Evolutionary conservation across 768 basidiomycete genomes (phyloP).

Genomic region (Russula sp.): DNA sequence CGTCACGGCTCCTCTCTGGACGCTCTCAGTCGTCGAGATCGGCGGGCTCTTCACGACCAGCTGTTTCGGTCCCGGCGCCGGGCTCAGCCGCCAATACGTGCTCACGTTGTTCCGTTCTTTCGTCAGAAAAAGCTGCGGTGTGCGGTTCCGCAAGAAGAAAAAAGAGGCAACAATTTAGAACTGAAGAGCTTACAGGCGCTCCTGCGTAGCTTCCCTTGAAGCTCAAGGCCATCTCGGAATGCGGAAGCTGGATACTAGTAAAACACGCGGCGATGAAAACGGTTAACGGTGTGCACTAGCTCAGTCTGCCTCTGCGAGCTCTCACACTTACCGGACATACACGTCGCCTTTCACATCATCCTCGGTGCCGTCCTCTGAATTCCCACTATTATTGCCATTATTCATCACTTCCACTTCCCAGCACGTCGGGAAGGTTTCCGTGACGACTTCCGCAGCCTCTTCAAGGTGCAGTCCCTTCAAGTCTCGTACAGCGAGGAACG

Average conservation of each 20-base stretch:
- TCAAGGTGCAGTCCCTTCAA: conserved; percentile 12
- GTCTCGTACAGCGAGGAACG: conserved; percentile 18
- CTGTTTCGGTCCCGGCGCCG: conserved; percentile 15
- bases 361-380: conserved; percentile 11
- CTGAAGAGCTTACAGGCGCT: conserved; percentile 18
- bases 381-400: conserved; percentile 7
- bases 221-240: conserved; percentile 20
- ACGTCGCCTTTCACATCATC: conserved; percentile 21
- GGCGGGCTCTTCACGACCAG: conserved; percentile 27
- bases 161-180: neutral
- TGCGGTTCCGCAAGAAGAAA: neutral
- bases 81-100: conserved; percentile 27
- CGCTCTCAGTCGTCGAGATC: conserved; percentile 11
- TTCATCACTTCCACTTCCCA: conserved; percentile 31
- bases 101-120: conserved; percentile 20
- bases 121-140: conserved; percentile 23
- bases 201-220: conserved; percentile 23
- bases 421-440: conserved; percentile 26
- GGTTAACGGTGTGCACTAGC: neutral
- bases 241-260: conserved; percentile 29
- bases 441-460: conserved; percentile 5
- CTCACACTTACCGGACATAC: conserved; percentile 22
- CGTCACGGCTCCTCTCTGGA: too few relatives aligned
- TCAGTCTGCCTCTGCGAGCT: too few relatives aligned
- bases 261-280: neutral